Conservation (phyloP, 441 rosid species). For the Iberis amara region DNA sequence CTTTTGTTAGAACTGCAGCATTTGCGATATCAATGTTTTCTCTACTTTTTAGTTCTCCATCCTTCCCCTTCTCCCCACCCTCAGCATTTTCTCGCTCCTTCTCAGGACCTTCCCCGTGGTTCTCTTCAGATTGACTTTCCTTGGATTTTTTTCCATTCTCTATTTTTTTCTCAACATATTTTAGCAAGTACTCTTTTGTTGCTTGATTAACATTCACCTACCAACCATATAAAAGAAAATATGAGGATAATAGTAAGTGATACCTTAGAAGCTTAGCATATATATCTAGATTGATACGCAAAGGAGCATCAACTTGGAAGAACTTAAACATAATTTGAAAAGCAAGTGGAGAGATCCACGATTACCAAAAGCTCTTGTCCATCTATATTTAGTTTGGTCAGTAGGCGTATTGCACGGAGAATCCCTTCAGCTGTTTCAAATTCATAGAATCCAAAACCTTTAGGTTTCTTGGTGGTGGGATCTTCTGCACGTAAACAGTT, state of each 20-base stretch:
- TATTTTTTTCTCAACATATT: slow-evolving; percentile 73
- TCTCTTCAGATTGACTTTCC: slow-evolving; percentile 49
- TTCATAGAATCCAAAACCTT: slow-evolving; percentile 93
- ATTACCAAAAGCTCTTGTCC: slow-evolving; percentile 93
- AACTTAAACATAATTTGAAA: slow-evolving; percentile 10
- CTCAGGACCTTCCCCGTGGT: slow-evolving; percentile 34
- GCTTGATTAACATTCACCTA: slow-evolving; percentile 92
- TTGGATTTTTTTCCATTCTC: slow-evolving; percentile 60
- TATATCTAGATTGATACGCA: slow-evolving; percentile 5
- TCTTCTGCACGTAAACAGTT: slow-evolving; percentile 84
- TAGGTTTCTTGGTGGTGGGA: slow-evolving; percentile 75
- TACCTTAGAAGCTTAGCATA: neutral
- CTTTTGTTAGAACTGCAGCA: slow-evolving; percentile 73
- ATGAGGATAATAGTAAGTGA: slow-evolving; percentile 8
- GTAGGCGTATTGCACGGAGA: slow-evolving; percentile 88
- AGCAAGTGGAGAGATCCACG: slow-evolving; percentile 9
- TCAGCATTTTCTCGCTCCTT: slow-evolving; percentile 39
- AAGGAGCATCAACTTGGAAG: neutral
- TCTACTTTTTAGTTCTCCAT: slow-evolving; percentile 45
- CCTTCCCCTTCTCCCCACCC: slow-evolving; percentile 47
- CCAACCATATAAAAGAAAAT: neutral
- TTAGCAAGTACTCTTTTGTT: slow-evolving; percentile 74
- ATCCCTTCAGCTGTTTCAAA: slow-evolving; percentile 95
- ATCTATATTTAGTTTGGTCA: slow-evolving; percentile 79
- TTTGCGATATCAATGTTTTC: slow-evolving; percentile 53